These are phyloP conservation scores for Xylaria bambusicola DNA, from an alignment of 495 filamentous ascomycete genomes.

Conservation along the genomic window DNA sequence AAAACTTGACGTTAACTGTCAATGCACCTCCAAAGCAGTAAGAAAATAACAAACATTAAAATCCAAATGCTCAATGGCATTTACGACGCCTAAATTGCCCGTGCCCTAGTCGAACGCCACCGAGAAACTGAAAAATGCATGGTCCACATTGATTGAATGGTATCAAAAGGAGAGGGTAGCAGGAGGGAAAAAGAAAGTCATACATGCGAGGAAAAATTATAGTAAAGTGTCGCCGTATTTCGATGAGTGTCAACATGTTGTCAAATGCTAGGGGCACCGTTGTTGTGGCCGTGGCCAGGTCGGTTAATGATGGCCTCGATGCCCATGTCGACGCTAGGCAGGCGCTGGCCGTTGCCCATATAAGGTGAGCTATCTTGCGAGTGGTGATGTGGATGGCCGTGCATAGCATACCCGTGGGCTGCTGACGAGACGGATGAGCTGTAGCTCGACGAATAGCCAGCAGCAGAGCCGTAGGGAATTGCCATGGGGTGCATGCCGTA, in stretches of 20 bases:
- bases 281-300: slow-evolving; percentile 29
- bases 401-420: slow-evolving; percentile 46
- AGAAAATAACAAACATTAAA: no score
- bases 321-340: slow-evolving; percentile 59
- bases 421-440: slow-evolving; percentile 34
- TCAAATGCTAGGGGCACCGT: slow-evolving; percentile 21
- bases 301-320: slow-evolving; percentile 59
- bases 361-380: slow-evolving; percentile 50
- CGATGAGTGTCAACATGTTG: neutral
- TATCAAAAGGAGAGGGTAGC: neutral
- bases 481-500: slow-evolving; percentile 34
- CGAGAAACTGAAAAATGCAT: no score
- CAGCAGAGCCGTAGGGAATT: slow-evolving; percentile 24
- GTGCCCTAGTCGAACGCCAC: no score
- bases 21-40: no score
- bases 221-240: neutral
- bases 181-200: slow-evolving; percentile 9
- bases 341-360: slow-evolving; percentile 45
- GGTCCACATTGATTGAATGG: no score
- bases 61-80: no score
- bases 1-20: no score
- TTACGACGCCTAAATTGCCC: no score
- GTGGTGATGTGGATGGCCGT: slow-evolving; percentile 31
- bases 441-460: slow-evolving; percentile 35
- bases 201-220: neutral